These are phyloP conservation scores for Microcyclospora tardicrescens DNA, from an alignment of 2,329 filamentous ascomycete genomes.

Conservation along the genomic window DNA sequence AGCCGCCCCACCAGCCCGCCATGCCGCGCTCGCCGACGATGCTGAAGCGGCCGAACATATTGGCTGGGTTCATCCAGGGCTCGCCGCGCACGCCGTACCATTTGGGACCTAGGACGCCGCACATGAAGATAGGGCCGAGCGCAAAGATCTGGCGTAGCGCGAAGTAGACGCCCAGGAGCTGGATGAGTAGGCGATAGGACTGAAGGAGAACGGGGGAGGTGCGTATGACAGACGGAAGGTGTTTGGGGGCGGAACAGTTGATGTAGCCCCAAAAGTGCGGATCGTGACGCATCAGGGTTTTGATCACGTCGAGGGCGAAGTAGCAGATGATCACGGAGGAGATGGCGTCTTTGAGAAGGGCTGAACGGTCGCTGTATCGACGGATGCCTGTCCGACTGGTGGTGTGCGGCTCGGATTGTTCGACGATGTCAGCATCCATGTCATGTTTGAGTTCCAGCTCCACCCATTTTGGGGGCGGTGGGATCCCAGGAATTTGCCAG, in stretches of 20 bases:
- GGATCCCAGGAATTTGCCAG: slow-evolving; percentile 40
- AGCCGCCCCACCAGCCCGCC: slow-evolving; percentile 68
- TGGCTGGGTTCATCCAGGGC: slow-evolving; percentile 46
- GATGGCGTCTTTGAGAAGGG: slow-evolving; percentile 23
- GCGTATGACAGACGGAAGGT: slow-evolving; percentile 30
- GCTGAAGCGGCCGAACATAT: slow-evolving; percentile 40
- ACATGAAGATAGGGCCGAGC: slow-evolving; percentile 47
- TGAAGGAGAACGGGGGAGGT: slow-evolving; percentile 37
- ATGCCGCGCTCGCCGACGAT: slow-evolving; percentile 56
- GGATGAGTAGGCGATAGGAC: slow-evolving; percentile 44
- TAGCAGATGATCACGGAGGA: slow-evolving; percentile 44
- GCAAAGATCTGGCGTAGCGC: slow-evolving; percentile 51
- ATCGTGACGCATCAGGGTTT: slow-evolving; percentile 58
- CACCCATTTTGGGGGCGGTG: slow-evolving; percentile 29
- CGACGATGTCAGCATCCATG: slow-evolving; percentile 7
- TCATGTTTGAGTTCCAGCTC: slow-evolving; percentile 25
- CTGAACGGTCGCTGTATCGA: slow-evolving; percentile 22
- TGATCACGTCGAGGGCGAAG: slow-evolving; percentile 56
- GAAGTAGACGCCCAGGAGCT: slow-evolving; percentile 43
- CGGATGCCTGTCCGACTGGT: slow-evolving; percentile 24
- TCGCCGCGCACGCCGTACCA: slow-evolving; percentile 48
- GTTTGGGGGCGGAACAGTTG: slow-evolving; percentile 25
- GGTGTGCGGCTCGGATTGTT: slow-evolving; percentile 4
- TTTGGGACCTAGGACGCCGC: slow-evolving; percentile 44
- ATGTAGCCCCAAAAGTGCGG: slow-evolving; percentile 54